phyloP scores from a whole-genome alignment of 371 early-diverging fungal genomes.

The Scutellospora calospora region DNA sequence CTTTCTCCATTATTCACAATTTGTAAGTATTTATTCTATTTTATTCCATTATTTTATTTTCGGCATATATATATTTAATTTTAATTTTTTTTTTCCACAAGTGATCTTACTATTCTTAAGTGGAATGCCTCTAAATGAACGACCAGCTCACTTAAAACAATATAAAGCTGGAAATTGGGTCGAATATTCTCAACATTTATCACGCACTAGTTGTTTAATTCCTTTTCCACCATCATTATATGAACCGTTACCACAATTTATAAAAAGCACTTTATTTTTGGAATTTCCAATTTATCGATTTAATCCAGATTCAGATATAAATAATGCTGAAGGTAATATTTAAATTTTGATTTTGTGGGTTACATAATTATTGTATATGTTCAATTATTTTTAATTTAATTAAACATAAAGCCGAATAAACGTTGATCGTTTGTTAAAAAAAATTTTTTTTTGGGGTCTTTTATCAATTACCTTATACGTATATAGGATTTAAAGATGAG shows the following conservation, averaged over 20 bases:
- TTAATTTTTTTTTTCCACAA: neutral
- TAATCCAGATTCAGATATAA: neutral
- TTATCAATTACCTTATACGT: no score
- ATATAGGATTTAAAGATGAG: no score
- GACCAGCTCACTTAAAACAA: constrained; percentile 26
- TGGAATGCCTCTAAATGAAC: constrained; percentile 25
- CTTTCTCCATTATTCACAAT: constrained; percentile 23
- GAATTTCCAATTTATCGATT: constrained; percentile 29
- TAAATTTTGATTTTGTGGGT: no score
- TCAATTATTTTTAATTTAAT: no score
- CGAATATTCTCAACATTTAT: neutral
- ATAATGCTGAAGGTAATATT: no score
- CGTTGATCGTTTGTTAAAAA: no score
- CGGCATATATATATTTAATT: no score
- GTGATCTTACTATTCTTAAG: constrained; percentile 14
- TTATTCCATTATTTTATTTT: neutral
- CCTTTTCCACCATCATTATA: constrained; percentile 25
- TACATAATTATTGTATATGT: no score
- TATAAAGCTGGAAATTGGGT: neutral
- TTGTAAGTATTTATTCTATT: neutral
- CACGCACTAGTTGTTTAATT: constrained; percentile 20
- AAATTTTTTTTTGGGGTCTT: no score
- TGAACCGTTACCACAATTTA: constrained; percentile 17
- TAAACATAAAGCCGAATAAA: no score
- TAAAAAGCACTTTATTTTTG: constrained; percentile 31